Percentiles rank a stretch among this genome's conserved stretches.
phyloP scores from a whole-genome alignment of 139 green algal species.

The Coccomyxa sp. region DNA sequence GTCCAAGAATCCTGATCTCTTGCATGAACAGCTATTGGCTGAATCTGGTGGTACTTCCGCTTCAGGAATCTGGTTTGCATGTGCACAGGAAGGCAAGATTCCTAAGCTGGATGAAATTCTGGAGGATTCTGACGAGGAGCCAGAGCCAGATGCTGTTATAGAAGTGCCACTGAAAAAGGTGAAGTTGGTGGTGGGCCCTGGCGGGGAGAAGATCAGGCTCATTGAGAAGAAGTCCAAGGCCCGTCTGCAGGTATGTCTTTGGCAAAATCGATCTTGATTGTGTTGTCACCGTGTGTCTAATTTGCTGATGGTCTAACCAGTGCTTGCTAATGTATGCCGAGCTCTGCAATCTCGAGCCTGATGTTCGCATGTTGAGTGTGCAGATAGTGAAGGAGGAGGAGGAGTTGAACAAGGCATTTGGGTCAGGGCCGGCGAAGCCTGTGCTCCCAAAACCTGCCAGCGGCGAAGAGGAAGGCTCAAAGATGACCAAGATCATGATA shows the following conservation, averaged over 20 bases:
- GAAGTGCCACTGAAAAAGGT: constrained; percentile 63
- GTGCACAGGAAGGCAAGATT: constrained; percentile 43
- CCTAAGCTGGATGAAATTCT: constrained; percentile 43
- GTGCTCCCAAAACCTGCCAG: neutral
- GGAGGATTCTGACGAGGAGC: constrained; percentile 46
- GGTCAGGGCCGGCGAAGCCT: constrained; percentile 35
- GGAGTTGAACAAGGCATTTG: constrained; percentile 67
- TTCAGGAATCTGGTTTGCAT: neutral
- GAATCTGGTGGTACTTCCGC: neutral
- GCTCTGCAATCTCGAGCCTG: neutral
- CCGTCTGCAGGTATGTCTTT: constrained; percentile 48
- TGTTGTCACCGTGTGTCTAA: no score
- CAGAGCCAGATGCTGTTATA: constrained; percentile 54
- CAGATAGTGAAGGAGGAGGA: constrained; percentile 75
- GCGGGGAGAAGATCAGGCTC: constrained; percentile 72
- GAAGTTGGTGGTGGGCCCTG: constrained; percentile 77
- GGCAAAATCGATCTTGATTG: constrained; percentile 1
- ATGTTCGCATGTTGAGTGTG: neutral
- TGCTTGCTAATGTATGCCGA: no score
- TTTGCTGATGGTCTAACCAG: no score
- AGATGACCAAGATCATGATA: constrained; percentile 68
- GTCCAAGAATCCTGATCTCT: neutral
- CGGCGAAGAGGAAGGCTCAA: constrained; percentile 1
- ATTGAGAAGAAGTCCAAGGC: constrained; percentile 82
- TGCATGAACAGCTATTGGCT: neutral